A percentile compares a stretch with the other conserved stretches of the same genome.
These are phyloP conservation scores for Diplodia corticola DNA, from an alignment of 2,329 filamentous ascomycete genomes.

Conservation along the genomic window DNA sequence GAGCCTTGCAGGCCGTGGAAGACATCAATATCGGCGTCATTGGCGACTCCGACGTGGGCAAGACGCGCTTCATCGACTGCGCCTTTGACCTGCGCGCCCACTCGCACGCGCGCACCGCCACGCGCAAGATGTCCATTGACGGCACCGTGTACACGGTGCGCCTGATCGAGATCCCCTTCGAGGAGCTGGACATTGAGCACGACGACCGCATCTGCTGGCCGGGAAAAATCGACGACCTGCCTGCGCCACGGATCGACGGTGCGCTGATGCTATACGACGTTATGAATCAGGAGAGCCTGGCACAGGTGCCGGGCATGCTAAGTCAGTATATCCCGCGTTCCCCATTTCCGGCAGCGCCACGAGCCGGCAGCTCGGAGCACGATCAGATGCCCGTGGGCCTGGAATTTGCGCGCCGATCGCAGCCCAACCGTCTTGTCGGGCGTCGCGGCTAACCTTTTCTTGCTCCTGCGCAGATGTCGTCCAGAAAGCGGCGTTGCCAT, in stretches of 20 bases:
- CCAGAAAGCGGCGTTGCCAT: conserved; percentile 70
- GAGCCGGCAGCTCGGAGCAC: conserved; percentile 24
- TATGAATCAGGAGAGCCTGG: conserved; percentile 72
- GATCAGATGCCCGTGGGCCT: conserved; percentile 24
- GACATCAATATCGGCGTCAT: conserved; percentile 61
- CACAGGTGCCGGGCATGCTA: conserved; percentile 71
- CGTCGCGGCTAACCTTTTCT: conserved; percentile 23
- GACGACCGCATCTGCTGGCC: conserved; percentile 59
- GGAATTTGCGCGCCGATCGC: conserved; percentile 3
- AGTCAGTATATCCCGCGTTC: conserved; percentile 59
- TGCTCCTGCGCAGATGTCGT: conserved; percentile 62
- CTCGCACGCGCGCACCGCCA: conserved; percentile 18
- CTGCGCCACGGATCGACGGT: conserved; percentile 76
- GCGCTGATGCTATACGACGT: conserved; percentile 88
- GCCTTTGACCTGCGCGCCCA: conserved; percentile 51
- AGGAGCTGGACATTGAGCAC: conserved; percentile 53
- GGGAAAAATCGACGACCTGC: conserved; percentile 59
- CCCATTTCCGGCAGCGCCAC: conserved; percentile 1
- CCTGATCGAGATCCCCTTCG: conserved; percentile 57
- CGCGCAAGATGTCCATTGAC: conserved; percentile 59
- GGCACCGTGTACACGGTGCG: conserved; percentile 58
- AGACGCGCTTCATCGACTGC: conserved; percentile 60
- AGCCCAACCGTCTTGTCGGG: conserved; percentile 12
- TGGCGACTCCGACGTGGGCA: conserved; percentile 56
- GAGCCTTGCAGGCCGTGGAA: conserved; percentile 37